Evolutionary conservation across 176 grass and related monocot genomes (phyloP), one percentile per base, ranked within the genome.

Genomic region (Typha latifolia): DNA sequence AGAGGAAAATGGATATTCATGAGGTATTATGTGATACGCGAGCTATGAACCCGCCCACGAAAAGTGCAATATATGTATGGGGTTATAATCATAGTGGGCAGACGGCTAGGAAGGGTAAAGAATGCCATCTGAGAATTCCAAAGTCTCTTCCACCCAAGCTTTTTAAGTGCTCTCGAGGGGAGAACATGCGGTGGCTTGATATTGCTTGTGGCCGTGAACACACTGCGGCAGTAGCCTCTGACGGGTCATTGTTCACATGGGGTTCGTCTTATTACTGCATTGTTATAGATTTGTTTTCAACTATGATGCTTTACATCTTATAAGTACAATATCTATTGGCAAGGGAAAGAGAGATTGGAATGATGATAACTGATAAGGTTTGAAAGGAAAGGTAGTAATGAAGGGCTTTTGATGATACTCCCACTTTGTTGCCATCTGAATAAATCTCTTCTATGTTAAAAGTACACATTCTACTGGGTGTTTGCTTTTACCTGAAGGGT

Each of bases 31-130:
- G 62, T 72, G 72, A 80, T 31, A 50, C 84, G 12, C 72, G 63
- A 31, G 70, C 64, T 64, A 62, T 67, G 34, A 85, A 81, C 14
- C 22, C 68, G 15, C 93, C 85, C 5, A 62, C 85, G 3, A 91
- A 91, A 64, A 97, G 85, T 11, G 88, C 85, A 31, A 97, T 97
- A 78, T 97, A 97, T 75, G 55, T 86, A 51, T 92, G 93, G 93
- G 93, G 93, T 16, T 97, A 97, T 66, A 97, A 97, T 50, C 78
- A 97, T 9, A 92, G 83, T 27, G 93, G 93, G 1, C 93, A 97
- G 70, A 97, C 88, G 10, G 88, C 88, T n/a, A 70, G 88, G 48
- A 86, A 89, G 62, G 85, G 81, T 34, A 84, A 86, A 66, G 75
- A 79, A 32, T 69, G 68, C 65, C 80, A 97, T 69, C 63, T 92